A percentile compares a stretch with the other conserved stretches of the same genome.
Conservation (phyloP, 208 protist species). For the Acanthamoeba sp. region DNA sequence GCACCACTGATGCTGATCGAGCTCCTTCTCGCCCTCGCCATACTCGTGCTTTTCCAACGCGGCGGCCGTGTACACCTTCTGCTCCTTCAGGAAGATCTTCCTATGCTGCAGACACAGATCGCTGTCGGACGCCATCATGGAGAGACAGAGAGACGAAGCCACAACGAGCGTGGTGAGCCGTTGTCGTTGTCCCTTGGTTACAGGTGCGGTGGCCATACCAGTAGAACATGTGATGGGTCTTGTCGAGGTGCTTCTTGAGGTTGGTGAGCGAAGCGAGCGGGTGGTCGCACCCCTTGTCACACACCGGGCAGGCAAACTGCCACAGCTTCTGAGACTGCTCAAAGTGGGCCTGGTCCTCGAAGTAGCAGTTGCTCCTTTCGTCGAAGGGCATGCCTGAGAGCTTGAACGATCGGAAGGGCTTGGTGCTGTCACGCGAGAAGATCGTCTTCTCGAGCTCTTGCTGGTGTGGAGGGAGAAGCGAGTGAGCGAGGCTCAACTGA, state of each 20-base stretch:
- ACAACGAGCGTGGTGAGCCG: background rate
- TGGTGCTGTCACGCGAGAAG: background rate
- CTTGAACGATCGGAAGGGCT: background rate
- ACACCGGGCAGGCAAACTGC: conserved; percentile 16
- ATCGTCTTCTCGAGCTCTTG: background rate
- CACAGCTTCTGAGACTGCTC: background rate
- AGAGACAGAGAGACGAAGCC: background rate
- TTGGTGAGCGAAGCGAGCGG: conserved; percentile 20
- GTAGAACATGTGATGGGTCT: conserved; percentile 15
- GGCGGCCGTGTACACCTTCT: conserved; percentile 44
- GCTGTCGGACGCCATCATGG: background rate
- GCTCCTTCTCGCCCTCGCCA: conserved; percentile 20
- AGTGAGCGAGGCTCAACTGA: no score
- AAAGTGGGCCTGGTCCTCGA: background rate
- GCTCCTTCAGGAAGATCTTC: conserved; percentile 50
- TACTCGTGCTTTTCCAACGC: conserved; percentile 29
- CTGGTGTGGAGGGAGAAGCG: background rate
- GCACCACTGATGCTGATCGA: conserved; percentile 39
- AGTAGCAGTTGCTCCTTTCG: background rate
- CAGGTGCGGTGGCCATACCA: background rate
- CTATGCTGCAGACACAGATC: conserved; percentile 32
- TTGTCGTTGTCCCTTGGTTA: background rate
- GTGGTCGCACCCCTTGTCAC: background rate
- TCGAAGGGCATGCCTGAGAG: background rate
- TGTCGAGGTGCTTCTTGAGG: conserved; percentile 43